Percentiles rank a stretch among this genome's conserved stretches.
Conservation (phyloP, 192 early-diverging fungal genomes). For the Spinellus fusiger region DNA sequence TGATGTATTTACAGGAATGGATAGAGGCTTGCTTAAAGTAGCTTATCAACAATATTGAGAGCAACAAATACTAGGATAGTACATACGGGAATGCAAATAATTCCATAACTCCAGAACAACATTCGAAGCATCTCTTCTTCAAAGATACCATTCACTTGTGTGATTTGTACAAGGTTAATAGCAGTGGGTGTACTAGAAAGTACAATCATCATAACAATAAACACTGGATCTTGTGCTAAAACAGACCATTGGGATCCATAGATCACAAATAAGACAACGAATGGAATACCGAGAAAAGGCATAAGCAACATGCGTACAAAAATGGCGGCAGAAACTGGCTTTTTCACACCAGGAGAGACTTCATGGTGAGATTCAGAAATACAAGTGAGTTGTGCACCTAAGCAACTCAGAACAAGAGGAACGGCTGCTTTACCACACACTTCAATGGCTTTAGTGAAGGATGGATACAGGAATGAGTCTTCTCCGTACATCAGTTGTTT, state of each 20-base stretch:
- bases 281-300: conserved; percentile 34
- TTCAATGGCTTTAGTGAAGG: conserved; percentile 62
- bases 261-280: conserved; percentile 24
- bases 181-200: conserved; percentile 63
- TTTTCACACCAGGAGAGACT: conserved; percentile 12
- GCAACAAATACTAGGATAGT: conserved; percentile 27
- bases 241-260: conserved; percentile 27
- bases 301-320: conserved; percentile 31
- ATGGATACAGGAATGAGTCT: conserved; percentile 42
- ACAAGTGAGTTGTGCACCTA: conserved; percentile 58
- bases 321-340: conserved; percentile 30
- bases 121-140: conserved; percentile 62
- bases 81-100: conserved; percentile 35
- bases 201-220: conserved; percentile 58
- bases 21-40: not conserved
- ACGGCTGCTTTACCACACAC: conserved; percentile 71
- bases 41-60: conserved; percentile 21
- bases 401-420: conserved; percentile 68
- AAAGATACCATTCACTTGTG: conserved; percentile 63
- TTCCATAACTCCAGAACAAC: conserved; percentile 63
- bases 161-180: conserved; percentile 65
- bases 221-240: conserved; percentile 60
- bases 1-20: too few species aligned
- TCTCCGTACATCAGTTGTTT: conserved; percentile 56
- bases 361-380: conserved; percentile 8